Percentiles rank a stretch among this genome's conserved stretches.
Evolutionary conservation across 257 asterid genomes (phyloP).

Genomic region (Agastache rugosa): DNA sequence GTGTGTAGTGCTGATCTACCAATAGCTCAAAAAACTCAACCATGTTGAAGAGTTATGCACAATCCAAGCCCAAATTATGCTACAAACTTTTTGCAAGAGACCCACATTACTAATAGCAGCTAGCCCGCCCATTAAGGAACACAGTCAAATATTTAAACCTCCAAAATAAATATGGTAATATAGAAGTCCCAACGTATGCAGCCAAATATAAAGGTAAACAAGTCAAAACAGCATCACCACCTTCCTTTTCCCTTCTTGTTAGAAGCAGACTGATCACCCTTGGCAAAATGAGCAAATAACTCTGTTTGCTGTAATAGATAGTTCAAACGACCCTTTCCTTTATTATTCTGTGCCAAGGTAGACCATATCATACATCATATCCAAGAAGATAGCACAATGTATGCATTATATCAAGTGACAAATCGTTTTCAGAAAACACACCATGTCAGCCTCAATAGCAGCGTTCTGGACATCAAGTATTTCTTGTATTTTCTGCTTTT

Average conservation of each 20-base stretch:
- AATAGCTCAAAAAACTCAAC: background rate
- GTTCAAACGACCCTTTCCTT: slow-evolving; percentile 91
- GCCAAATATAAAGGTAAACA: background rate
- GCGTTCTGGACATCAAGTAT: slow-evolving; percentile 94
- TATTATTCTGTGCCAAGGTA: slow-evolving; percentile 72
- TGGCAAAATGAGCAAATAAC: slow-evolving; percentile 97
- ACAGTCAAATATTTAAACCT: slow-evolving; percentile 9
- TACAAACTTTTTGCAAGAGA: background rate
- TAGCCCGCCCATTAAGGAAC: background rate
- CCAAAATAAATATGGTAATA: background rate
- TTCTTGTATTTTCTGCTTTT: slow-evolving; percentile 89
- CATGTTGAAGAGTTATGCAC: too few relatives aligned
- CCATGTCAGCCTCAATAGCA: slow-evolving; percentile 94
- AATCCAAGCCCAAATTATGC: background rate
- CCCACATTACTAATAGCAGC: slow-evolving; percentile 12
- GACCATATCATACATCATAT: slow-evolving; percentile 21
- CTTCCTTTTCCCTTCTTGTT: slow-evolving; percentile 85
- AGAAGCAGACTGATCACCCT: slow-evolving; percentile 73
- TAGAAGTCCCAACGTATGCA: slow-evolving; percentile 7
- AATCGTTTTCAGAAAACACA: slow-evolving; percentile 36
- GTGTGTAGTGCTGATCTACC: background rate
- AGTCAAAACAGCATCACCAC: slow-evolving; percentile 39
- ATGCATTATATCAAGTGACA: background rate
- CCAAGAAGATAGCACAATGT: background rate
- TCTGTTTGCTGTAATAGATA: slow-evolving; percentile 98